Base-by-base conservation (phyloP, 169 alveolate species). In the Cystoisospora suis region DNA sequence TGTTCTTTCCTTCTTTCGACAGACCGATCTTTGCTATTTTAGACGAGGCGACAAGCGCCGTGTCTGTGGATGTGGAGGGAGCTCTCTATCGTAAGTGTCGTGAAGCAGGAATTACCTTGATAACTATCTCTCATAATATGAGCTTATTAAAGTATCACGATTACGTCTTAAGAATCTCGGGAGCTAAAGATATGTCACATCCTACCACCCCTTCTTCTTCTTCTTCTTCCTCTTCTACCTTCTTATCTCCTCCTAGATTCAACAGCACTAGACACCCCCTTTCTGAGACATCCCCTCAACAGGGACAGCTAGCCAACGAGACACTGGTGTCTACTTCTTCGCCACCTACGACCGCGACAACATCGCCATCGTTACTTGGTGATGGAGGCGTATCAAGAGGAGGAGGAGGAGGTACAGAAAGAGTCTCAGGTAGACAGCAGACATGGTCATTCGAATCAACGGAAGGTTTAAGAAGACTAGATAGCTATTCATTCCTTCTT, bases 41-140 rank as follows among this genome's bases (percentile, higher is more conserved):
- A 59, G 96, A 96, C 91, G 98, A 96, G 75, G 96, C 97, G 90
- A 96, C 98, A n/a, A 93, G 97, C 88, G 96, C 97, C 34, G 97
- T 96, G 12, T 87, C 96, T 45, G 81, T 96, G 56, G 97, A 96
- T 79, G 94, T 94, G 61, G 98, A 96, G 88, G 96, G 96, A 20
- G 83, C 80, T n/a, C 86, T 96, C 75, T 96, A 96, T 90, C 91
- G 91, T 40, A 77, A 92, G 65, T 92, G 92, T 77, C 96, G 94
- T 58, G 92, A 93, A 6, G 0, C 36, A n/a, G 27, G 96, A 23
- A 96, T 96, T 44, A 96, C 98, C 32, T 90, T 96, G 29, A 95
- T 96, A 81, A 95, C 98, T n/a, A 97, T 96, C 40, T 90, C 96
- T 32, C 98, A 96, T 90, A 94, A 97, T 90, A 91, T 94, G 36